These are phyloP conservation scores for Tothia fuscella DNA, from an alignment of 2,329 filamentous ascomycete genomes.

Conservation along the genomic window DNA sequence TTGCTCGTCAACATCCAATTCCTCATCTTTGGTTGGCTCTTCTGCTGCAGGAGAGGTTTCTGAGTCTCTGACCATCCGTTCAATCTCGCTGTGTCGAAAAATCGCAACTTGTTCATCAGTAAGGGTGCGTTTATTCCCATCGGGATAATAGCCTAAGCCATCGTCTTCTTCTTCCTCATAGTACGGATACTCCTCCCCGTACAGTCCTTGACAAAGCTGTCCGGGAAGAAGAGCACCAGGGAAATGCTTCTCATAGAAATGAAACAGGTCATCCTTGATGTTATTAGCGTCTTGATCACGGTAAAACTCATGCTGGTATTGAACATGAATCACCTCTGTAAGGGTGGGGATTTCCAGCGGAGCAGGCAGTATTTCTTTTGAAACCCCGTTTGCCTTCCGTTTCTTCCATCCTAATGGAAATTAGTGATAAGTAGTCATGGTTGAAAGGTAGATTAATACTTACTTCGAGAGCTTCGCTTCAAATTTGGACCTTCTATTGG, in stretches of 20 bases:
- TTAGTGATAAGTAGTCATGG: too few species aligned
- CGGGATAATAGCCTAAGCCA: slow-evolving; percentile 69
- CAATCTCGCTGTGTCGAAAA: slow-evolving; percentile 79
- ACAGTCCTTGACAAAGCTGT: slow-evolving; percentile 1
- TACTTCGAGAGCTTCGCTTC: too few species aligned
- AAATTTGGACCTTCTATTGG: too few species aligned
- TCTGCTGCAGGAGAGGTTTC: slow-evolving; percentile 14
- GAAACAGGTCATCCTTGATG: slow-evolving; percentile 30
- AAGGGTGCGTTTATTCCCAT: slow-evolving; percentile 77
- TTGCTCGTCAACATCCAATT: neutral
- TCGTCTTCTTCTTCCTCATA: slow-evolving; percentile 44
- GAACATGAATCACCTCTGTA: neutral
- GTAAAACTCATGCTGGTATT: too few species aligned
- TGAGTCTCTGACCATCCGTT: slow-evolving; percentile 49
- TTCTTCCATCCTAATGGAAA: too few species aligned
- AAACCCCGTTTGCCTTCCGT: too few species aligned
- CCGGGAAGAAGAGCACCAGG: slow-evolving; percentile 22
- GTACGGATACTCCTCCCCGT: slow-evolving; percentile 15
- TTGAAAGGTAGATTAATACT: too few species aligned
- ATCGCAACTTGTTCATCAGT: slow-evolving; percentile 86
- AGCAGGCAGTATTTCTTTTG: too few species aligned
- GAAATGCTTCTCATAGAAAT: slow-evolving; percentile 33
- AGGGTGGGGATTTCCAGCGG: neutral
- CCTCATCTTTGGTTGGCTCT: slow-evolving; percentile 18
- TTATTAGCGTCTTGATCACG: too few species aligned